Base-by-base conservation (phyloP, 129 eudicot genomes). In the Centella asiatica region DNA sequence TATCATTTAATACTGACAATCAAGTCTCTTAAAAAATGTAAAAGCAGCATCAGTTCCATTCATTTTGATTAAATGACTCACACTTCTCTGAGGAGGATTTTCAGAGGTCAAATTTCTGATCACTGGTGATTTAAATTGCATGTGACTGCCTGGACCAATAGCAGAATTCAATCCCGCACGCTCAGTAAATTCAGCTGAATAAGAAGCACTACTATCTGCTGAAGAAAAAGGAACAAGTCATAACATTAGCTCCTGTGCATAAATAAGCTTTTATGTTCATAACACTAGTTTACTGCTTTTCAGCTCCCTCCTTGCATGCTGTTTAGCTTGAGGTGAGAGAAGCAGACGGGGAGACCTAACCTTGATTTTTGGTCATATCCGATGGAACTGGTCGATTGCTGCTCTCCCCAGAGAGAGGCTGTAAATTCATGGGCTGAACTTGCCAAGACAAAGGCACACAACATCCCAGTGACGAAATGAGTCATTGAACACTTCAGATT, bases 361-460 rank as follows among this genome's bases (percentile, higher is more conserved):
- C 96, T 87, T 84, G 95, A 74, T 80, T 84, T 76, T 72, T 87
- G 65, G 79, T 84, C 48, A 67, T 52, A 44, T 87, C 86, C 78
- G 69, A 60, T 37, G 80, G 76, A 76, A 77, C 73, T 61, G 86
- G 86, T 62, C 94, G 85, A 74, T n/a, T 77, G 44, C 64, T 83
- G 67, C 75, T 83, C 78, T 68, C 77, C 60, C 84, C 94, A 46
- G 88, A 60, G 36, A 64, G 70, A 56, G 85, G 90, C 82, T 84
- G 95, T 62, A 79, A 55, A 61, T 72, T 75, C 77, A n/a, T 69
- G 70, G 18, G 28, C 72, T 58, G 50, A 72, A 58, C 22, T 50
- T 23, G 57, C 56, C 36, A 63, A 13, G 57, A 68, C 22, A 57
- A 2, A 63, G n/a, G 29, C 37, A 57, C 4, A 19, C 31, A 31